Evolutionary conservation across 108 stramenopile genomes (phyloP).

Genomic region (Conticribra weissflogii): DNA sequence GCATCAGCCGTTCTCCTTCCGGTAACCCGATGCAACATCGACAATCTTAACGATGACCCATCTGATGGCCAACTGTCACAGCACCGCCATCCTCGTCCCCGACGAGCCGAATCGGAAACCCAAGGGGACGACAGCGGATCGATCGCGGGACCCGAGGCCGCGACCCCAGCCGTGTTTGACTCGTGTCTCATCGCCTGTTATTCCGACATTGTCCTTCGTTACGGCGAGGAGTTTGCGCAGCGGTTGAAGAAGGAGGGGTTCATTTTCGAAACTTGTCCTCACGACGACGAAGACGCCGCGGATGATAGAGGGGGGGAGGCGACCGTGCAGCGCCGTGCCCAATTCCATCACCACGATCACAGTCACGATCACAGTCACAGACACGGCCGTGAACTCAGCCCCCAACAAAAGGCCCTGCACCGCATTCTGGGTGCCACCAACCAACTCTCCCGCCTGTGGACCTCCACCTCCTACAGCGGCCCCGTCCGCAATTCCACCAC

Average conservation of each 20-base stretch:
- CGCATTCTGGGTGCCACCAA: conserved; percentile 25
- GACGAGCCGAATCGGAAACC: too few species aligned
- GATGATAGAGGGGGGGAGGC: not conserved
- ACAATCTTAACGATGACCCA: too few species aligned
- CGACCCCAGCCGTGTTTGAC: conserved; percentile 22
- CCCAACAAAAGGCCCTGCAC: conserved; percentile 5
- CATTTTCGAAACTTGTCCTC: conserved; percentile 10
- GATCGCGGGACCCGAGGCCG: too few species aligned
- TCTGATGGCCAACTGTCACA: too few species aligned
- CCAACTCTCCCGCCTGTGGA: conserved; percentile 17
- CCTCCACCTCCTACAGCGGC: not conserved
- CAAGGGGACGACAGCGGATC: too few species aligned
- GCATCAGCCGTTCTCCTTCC: too few species aligned
- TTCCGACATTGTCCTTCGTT: conserved; percentile 17
- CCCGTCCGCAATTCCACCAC: conserved; percentile 4
- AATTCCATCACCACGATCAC: not conserved
- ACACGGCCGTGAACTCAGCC: too few species aligned
- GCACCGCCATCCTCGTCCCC: too few species aligned
- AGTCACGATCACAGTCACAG: not conserved
- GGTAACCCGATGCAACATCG: too few species aligned
- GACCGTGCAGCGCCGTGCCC: not conserved
- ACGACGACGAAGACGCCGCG: not conserved
- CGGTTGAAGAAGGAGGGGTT: conserved; percentile 24
- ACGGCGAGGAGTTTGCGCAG: conserved; percentile 29
- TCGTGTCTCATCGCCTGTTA: conserved; percentile 28